Evolutionary conservation across 352 stramenopile genomes (phyloP).

Genomic region (Phytophthora aleatoria): DNA sequence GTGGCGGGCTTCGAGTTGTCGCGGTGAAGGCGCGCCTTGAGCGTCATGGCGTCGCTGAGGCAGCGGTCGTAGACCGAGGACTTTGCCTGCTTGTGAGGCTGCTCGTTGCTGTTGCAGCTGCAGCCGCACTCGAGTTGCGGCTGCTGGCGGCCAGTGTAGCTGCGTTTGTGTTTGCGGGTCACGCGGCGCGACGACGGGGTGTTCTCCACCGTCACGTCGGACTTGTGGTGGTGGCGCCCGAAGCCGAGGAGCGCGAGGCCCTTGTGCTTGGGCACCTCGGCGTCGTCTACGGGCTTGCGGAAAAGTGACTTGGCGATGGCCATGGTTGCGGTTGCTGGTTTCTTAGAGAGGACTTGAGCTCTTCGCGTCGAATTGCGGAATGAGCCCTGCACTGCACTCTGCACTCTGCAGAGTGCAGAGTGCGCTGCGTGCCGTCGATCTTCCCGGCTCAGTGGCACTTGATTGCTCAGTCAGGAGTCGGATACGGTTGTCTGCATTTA

Average conservation of each 20-base stretch:
- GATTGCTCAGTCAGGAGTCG: constrained; percentile 17
- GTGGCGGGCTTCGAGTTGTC: constrained; percentile 28
- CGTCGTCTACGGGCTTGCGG: constrained; percentile 22
- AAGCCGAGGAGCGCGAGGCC: constrained; percentile 24
- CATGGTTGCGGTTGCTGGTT: constrained; percentile 15
- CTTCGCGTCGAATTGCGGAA: constrained; percentile 29
- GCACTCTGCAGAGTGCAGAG: not conserved
- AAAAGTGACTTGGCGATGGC: constrained; percentile 31
- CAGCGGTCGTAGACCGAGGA: constrained; percentile 36
- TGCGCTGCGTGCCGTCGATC: constrained; percentile 6
- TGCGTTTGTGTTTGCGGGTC: constrained; percentile 38
- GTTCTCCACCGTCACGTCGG: constrained; percentile 27
- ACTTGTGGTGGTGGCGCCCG: constrained; percentile 24
- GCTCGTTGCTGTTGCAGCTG: constrained; percentile 13
- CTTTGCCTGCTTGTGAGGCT: constrained; percentile 8
- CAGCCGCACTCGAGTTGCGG: constrained; percentile 13
- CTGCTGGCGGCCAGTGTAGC: constrained; percentile 18
- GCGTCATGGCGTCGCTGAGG: constrained; percentile 31
- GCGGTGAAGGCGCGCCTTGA: constrained; percentile 30
- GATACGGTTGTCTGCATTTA: not conserved
- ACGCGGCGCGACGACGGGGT: constrained; percentile 22
- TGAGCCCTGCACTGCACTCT: constrained; percentile 12
- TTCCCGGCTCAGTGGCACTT: constrained; percentile 26
- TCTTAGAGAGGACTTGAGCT: constrained; percentile 20
- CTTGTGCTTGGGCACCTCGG: constrained; percentile 32